These are phyloP conservation scores for Hyaloscypha variabilis DNA, from an alignment of 495 filamentous ascomycete species.

Conservation along the genomic window DNA sequence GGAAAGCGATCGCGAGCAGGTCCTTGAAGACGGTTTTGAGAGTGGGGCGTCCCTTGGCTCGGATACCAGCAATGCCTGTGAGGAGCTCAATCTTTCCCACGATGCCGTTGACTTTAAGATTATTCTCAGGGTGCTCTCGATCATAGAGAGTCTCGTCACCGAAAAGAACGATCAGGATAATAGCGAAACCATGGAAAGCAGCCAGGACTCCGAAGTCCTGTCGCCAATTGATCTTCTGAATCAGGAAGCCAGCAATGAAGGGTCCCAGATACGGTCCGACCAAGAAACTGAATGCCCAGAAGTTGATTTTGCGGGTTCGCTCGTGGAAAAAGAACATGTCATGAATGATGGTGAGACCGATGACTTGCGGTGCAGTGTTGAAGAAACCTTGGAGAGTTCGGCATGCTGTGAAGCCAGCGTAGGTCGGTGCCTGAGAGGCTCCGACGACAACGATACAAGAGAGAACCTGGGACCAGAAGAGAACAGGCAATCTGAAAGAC, in stretches of 20 bases:
- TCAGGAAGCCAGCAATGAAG: slow-evolving; percentile 19
- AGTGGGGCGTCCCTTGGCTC: not conserved
- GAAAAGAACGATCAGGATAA: slow-evolving; percentile 15
- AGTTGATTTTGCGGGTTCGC: slow-evolving; percentile 15
- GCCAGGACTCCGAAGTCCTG: slow-evolving; percentile 16
- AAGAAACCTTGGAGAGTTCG: slow-evolving; percentile 23
- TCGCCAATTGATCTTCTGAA: slow-evolving; percentile 22
- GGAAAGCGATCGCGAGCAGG: slow-evolving; percentile 12
- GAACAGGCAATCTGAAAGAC: slow-evolving; percentile 12
- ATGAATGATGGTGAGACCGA: not conserved
- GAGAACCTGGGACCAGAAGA: slow-evolving; percentile 22
- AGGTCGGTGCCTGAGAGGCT: slow-evolving; percentile 14
- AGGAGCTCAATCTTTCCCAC: not conserved
- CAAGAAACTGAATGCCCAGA: slow-evolving; percentile 18
- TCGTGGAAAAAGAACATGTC: slow-evolving; percentile 5
- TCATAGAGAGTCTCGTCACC: slow-evolving; percentile 16
- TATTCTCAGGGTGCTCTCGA: slow-evolving; percentile 11
- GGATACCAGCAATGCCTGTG: not conserved
- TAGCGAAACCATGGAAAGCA: slow-evolving; percentile 12
- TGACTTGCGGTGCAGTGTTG: slow-evolving; percentile 15
- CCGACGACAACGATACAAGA: slow-evolving; percentile 21
- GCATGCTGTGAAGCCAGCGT: slow-evolving; percentile 21
- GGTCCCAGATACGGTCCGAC: slow-evolving; percentile 17
- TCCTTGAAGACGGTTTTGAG: slow-evolving; percentile 12
- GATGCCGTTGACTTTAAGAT: not conserved